A percentile compares a stretch with the other conserved stretches of the same genome.
phyloP scores from a whole-genome alignment of 371 early-diverging fungal species.

The Mucor plumbeus region DNA sequence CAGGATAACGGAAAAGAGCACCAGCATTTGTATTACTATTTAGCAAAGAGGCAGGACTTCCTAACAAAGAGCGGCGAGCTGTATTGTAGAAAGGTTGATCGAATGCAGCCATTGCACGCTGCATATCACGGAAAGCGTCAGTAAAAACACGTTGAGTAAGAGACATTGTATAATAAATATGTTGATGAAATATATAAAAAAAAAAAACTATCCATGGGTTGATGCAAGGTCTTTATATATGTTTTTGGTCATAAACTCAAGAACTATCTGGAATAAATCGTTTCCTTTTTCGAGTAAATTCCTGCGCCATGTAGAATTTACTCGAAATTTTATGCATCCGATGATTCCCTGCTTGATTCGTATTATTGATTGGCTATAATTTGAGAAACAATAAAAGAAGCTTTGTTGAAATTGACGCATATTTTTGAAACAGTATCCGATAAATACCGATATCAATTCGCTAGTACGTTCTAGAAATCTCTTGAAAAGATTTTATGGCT shows the following conservation, averaged over 20 bases:
- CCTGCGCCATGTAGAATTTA: neutral
- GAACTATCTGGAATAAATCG: neutral
- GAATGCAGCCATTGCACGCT: constrained; percentile 39
- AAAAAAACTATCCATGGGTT: neutral
- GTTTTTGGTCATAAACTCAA: neutral
- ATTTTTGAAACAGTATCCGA: no score
- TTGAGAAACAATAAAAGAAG: no score
- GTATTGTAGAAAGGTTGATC: constrained; percentile 43
- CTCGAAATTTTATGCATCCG: neutral
- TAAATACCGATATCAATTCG: no score
- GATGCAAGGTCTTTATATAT: neutral
- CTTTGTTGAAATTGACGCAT: no score
- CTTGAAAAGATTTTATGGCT: no score
- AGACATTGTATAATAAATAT: constrained; percentile 25
- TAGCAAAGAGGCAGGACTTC: neutral
- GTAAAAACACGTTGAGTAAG: constrained; percentile 39
- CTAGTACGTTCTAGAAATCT: no score
- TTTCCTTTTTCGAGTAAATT: neutral
- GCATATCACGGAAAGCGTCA: constrained; percentile 44
- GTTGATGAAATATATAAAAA: neutral
- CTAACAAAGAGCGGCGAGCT: constrained; percentile 22
- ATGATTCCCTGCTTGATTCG: neutral
- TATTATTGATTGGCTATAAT: no score
- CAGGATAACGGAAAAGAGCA: constrained; percentile 26
- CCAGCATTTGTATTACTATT: neutral